Evolutionary conservation across 2,329 filamentous ascomycete species (phyloP).

Genomic region (Talaromyces islandicus): DNA sequence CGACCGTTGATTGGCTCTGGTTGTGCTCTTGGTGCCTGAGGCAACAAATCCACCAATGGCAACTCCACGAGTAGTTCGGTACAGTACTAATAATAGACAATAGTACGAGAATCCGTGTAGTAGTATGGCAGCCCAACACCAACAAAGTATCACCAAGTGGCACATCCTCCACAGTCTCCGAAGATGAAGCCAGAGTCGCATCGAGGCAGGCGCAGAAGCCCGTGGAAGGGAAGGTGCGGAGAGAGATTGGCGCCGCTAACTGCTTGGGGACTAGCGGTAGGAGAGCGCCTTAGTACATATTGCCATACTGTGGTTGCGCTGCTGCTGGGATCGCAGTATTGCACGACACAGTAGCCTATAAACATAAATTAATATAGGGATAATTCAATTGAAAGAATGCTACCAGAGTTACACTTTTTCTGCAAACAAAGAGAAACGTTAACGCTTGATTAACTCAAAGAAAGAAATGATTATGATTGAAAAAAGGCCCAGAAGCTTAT

Average conservation of each 20-base stretch:
- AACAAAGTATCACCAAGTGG: no score
- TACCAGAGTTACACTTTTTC: background rate
- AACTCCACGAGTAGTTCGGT: no score
- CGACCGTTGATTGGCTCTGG: constrained; percentile 7
- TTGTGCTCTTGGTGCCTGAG: background rate
- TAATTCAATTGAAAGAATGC: background rate
- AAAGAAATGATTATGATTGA: no score
- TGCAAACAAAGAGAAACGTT: background rate
- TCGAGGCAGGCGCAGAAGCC: background rate
- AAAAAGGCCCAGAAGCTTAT: background rate
- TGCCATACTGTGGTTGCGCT: background rate
- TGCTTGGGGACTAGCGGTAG: background rate
- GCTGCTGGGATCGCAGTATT: no score
- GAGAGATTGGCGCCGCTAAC: background rate
- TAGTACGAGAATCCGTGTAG: background rate
- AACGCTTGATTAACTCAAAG: no score
- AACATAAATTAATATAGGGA: background rate
- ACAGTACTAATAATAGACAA: background rate
- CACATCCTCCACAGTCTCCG: no score
- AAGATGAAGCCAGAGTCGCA: no score
- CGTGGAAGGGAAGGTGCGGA: background rate
- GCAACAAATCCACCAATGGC: background rate
- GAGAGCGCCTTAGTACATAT: background rate
- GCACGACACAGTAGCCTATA: background rate
- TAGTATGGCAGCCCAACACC: background rate